phyloP scores from a whole-genome alignment of 805 yeast species.

The Candida adriatica region DNA sequence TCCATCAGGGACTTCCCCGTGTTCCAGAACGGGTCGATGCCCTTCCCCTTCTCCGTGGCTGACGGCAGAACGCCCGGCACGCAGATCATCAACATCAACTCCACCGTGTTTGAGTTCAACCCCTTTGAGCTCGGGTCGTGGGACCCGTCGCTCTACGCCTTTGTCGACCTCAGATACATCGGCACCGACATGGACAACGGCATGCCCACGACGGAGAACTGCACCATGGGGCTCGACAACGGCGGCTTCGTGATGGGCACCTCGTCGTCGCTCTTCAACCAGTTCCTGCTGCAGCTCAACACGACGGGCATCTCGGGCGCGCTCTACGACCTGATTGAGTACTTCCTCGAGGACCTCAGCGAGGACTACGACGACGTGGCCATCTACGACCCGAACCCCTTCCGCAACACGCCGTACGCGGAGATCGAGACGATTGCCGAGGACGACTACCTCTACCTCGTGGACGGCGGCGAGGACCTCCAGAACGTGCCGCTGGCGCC shows the following conservation, averaged over 20 bases:
- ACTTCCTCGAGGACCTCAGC: slow-evolving; percentile 40
- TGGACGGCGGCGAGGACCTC: slow-evolving; percentile 67
- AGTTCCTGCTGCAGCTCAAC: slow-evolving; percentile 58
- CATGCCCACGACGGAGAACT: slow-evolving; percentile 33
- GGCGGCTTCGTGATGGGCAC: slow-evolving; percentile 80
- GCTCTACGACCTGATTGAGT: slow-evolving; percentile 37
- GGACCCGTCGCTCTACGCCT: slow-evolving; percentile 68
- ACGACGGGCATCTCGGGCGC: slow-evolving; percentile 43
- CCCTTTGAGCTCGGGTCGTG: slow-evolving; percentile 82
- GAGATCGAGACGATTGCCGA: slow-evolving; percentile 31
- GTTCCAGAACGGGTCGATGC: slow-evolving; percentile 58
- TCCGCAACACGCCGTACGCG: slow-evolving; percentile 37
- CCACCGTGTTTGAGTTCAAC: slow-evolving; percentile 58
- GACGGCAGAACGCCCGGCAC: slow-evolving; percentile 65
- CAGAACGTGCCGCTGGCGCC: slow-evolving; percentile 64
- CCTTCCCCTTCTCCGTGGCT: slow-evolving; percentile 61
- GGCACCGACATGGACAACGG: slow-evolving; percentile 43
- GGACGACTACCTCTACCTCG: slow-evolving; percentile 42
- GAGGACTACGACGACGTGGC: slow-evolving; percentile 59
- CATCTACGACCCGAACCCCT: slow-evolving; percentile 68
- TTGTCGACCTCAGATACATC: slow-evolving; percentile 58
- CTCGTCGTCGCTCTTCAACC: slow-evolving; percentile 75
- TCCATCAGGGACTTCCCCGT: slow-evolving; percentile 54
- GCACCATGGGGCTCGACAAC: slow-evolving; percentile 70
- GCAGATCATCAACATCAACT: slow-evolving; percentile 47